These are phyloP conservation scores for Pseudophaeomoniella oleicola DNA, from an alignment of 2,329 filamentous ascomycete species.

Conservation along the genomic window DNA sequence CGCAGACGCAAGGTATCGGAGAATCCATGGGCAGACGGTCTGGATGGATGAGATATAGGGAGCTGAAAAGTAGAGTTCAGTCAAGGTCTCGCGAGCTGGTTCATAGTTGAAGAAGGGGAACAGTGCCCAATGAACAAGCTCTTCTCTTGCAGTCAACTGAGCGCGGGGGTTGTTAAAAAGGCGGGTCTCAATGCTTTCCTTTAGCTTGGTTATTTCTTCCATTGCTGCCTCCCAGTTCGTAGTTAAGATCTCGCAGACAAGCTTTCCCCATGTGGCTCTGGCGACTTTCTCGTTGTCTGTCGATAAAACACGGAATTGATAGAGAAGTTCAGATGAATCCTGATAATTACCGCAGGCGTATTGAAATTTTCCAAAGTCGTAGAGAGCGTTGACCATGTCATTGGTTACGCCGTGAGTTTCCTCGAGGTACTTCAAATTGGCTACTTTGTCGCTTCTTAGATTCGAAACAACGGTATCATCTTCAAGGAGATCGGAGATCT, in stretches of 20 bases:
- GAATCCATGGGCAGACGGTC: constrained; percentile 90
- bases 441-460: constrained; percentile 89
- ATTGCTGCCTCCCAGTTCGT: constrained; percentile 90
- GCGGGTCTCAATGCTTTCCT: constrained; percentile 83
- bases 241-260: constrained; percentile 88
- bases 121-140: constrained; percentile 95
- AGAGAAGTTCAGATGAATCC: constrained; percentile 80
- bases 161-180: constrained; percentile 93
- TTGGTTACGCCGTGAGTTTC: constrained; percentile 88
- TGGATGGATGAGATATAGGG: constrained; percentile 99
- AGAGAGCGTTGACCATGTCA: constrained; percentile 91
- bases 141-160: constrained; percentile 90
- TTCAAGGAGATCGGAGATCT: constrained; percentile 73
- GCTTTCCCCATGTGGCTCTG: constrained; percentile 92
- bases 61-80: constrained; percentile 93
- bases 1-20: constrained; percentile 83
- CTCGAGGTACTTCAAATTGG: constrained; percentile 96
- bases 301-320: constrained; percentile 94
- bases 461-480: constrained; percentile 84
- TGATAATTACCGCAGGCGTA: constrained; percentile 94
- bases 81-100: constrained; percentile 72
- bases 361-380: constrained; percentile 92
- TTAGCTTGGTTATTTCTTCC: constrained; percentile 80
- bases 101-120: constrained; percentile 99
- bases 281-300: constrained; percentile 97